phyloP scores from a whole-genome alignment of 148 eudicot genomes.

The Rhododendron griersonianum region DNA sequence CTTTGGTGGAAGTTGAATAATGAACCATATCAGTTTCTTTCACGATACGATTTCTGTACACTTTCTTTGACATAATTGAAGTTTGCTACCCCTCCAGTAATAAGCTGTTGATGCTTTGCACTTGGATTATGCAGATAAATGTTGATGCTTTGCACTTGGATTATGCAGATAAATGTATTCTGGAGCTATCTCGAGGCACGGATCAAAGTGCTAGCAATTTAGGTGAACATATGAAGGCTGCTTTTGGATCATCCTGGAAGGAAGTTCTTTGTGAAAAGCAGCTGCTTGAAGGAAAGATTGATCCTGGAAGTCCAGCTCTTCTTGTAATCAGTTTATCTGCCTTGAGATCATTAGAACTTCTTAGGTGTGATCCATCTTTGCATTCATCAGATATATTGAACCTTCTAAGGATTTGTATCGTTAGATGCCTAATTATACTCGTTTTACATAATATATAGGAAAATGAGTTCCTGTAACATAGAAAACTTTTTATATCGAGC shows the following conservation, averaged over 20 bases:
- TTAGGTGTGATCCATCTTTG: slow-evolving; percentile 46
- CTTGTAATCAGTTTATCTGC: slow-evolving; percentile 78
- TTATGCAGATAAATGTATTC: slow-evolving; percentile 51
- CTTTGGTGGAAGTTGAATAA: background rate
- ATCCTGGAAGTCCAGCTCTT: slow-evolving; percentile 81
- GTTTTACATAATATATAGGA: background rate
- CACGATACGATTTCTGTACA: background rate
- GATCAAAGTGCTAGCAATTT: slow-evolving; percentile 48
- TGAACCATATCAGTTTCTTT: background rate
- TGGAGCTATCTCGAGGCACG: slow-evolving; percentile 44
- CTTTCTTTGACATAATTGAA: background rate
- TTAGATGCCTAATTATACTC: background rate
- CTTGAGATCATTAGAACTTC: slow-evolving; percentile 67
- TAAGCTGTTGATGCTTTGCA: background rate
- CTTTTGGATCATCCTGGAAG: slow-evolving; percentile 73
- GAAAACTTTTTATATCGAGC: background rate
- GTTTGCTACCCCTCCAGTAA: background rate
- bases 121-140: too few species aligned
- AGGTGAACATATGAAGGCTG: slow-evolving; percentile 54
- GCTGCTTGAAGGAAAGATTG: slow-evolving; percentile 59
- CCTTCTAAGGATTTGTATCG: background rate
- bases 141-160: slow-evolving; percentile 1
- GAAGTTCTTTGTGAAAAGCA: slow-evolving; percentile 58
- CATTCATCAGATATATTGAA: background rate
- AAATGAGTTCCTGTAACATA: background rate